Evolutionary conservation across 1,139 yeast species (phyloP), one percentile per base, ranked within the genome.

Genomic region (Blastobotrys serpentis): DNA sequence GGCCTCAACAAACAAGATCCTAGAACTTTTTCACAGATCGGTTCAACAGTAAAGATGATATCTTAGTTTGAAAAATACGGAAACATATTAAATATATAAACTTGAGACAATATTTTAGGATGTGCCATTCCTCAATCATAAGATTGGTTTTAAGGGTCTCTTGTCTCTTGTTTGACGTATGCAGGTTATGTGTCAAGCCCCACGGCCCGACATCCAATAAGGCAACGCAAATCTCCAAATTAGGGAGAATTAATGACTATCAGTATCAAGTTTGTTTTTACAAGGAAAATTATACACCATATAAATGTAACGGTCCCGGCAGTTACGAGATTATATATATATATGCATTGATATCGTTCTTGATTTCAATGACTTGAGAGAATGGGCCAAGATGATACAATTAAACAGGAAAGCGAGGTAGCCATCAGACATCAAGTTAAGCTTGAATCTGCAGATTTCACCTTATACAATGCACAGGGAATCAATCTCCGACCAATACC

Each of bases 401-500:
- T 23, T 10, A 23, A 23, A 23, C 6, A 10, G 10, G 26, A 6
- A 10, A 10, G 10, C 8, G 42, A 25, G 23, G 36, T 17, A 14
- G 2, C 36, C 2, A 6, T 21, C 10, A 16, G 13, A 4, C 38
- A 17, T n/a, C 38, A 33, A 16, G 38, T 33, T 8, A 33, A 33
- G 19, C 19, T 33, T 5, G 38, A 33, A 11, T 33, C 38, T 7
- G 44, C 49, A 5, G 52, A 46, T 10, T 48, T 48, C 23, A 44
- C 43, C 17, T 14, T 48, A n/a, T 48, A 48, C 22, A 45, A 48
- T 18, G 11, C 22, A 8, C 26, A 30, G 19, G 38, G 44, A 2
- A 34, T 48, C 17, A 45, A 48, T 33, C 45, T 46, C 19, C 46
- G 50, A 4, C 76, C 75, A 6, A 66, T 66, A 5, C 76, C 76